These are phyloP conservation scores for Penstemon eatonii DNA, from an alignment of 257 asterid genomes.

Conservation along the genomic window DNA sequence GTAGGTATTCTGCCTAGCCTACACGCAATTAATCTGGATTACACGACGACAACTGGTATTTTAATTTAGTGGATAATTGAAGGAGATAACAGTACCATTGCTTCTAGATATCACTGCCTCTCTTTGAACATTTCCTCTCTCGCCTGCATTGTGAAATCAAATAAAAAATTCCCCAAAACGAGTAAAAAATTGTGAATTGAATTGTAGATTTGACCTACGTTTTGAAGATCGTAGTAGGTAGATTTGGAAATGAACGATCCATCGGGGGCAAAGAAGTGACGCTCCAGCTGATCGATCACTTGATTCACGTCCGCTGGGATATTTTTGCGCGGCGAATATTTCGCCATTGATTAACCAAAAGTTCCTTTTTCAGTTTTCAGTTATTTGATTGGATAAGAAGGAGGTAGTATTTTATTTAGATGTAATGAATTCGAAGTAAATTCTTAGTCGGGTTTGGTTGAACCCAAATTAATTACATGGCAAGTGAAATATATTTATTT, in stretches of 20 bases:
- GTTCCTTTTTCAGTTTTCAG: no score
- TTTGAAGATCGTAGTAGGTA: constrained; percentile 76
- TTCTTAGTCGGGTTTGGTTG: no score
- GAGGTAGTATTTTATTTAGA: no score
- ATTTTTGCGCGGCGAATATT: constrained; percentile 55
- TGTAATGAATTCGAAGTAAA: no score
- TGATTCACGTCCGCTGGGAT: constrained; percentile 72
- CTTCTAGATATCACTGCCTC: constrained; percentile 91
- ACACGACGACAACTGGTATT: not conserved
- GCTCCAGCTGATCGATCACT: constrained; percentile 88
- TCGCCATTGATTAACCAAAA: constrained; percentile 37
- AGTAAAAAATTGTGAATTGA: not conserved
- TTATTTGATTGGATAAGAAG: no score
- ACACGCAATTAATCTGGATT: constrained; percentile 13
- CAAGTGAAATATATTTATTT: no score
- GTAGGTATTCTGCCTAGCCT: constrained; percentile 94
- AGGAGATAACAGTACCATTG: constrained; percentile 49
- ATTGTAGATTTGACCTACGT: constrained; percentile 35
- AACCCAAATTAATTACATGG: no score
- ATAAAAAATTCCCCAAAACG: not conserved
- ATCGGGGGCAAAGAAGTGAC: constrained; percentile 93
- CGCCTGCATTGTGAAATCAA: constrained; percentile 58
- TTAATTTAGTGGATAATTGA: constrained; percentile 1
- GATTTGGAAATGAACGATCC: constrained; percentile 95
- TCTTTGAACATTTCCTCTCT: constrained; percentile 95